Evolutionary conservation across 2,329 filamentous ascomycete genomes (phyloP).

Genomic region (Pezicula neosporulosa): DNA sequence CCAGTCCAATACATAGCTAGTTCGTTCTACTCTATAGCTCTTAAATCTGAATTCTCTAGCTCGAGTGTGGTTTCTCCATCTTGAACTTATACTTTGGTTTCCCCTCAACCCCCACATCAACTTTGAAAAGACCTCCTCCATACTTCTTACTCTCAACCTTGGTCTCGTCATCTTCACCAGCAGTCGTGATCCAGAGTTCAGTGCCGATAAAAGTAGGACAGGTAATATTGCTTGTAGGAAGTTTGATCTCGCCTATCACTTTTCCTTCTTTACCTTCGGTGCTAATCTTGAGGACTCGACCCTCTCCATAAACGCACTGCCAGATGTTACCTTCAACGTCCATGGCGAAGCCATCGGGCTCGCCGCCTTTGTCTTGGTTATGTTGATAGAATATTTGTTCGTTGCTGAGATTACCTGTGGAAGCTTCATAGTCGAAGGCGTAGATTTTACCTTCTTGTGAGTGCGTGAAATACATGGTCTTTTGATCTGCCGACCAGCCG

Average conservation of each 20-base stretch:
- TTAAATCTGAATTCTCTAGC: no score
- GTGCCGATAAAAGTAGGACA: constrained; percentile 77
- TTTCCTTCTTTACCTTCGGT: constrained; percentile 63
- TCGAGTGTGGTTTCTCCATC: constrained; percentile 13
- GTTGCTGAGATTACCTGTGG: constrained; percentile 63
- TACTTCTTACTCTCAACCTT: constrained; percentile 58
- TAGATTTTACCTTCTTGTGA: constrained; percentile 68
- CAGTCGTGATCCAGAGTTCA: constrained; percentile 76
- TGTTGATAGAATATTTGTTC: constrained; percentile 68
- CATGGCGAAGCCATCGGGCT: constrained; percentile 81
- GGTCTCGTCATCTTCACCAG: constrained; percentile 61
- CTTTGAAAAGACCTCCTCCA: constrained; percentile 70
- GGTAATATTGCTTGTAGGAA: constrained; percentile 77
- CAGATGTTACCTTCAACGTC: constrained; percentile 85
- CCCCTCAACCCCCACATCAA: constrained; percentile 72
- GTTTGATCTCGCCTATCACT: constrained; percentile 68
- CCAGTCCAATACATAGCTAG: no score
- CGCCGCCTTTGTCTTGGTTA: constrained; percentile 48
- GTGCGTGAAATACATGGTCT: constrained; percentile 73
- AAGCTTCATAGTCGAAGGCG: constrained; percentile 68
- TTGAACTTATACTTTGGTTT: constrained; percentile 62
- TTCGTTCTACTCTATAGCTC: no score
- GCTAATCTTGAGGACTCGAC: constrained; percentile 68
- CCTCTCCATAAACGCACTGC: constrained; percentile 80
- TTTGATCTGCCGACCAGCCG: constrained; percentile 71